Evolutionary conservation across 2,329 filamentous ascomycete genomes (phyloP).

Genomic region (Pyrenophora teres): DNA sequence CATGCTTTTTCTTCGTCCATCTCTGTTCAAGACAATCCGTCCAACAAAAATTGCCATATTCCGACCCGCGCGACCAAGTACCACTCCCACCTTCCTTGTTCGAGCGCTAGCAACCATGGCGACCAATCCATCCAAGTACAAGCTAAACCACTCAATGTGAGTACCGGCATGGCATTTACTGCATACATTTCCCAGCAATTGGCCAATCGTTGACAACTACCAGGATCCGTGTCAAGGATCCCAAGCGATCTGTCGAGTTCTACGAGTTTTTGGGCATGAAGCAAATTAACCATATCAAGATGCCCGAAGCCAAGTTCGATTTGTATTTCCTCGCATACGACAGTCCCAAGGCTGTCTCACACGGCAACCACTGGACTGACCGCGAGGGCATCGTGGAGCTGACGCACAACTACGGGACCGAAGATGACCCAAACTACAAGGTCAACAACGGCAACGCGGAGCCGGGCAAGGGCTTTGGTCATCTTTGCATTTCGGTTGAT

Average conservation of each 20-base stretch:
- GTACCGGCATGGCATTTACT: slow-evolving; percentile 23
- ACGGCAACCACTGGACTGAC: slow-evolving; percentile 75
- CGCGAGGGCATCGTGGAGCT: slow-evolving; percentile 90
- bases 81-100: slow-evolving; percentile 13
- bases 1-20: slow-evolving; percentile 33
- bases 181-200: slow-evolving; percentile 1
- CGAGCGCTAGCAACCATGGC: slow-evolving; percentile 55
- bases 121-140: slow-evolving; percentile 66
- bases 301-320: slow-evolving; percentile 89
- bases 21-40: slow-evolving; percentile 11
- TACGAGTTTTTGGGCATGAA: slow-evolving; percentile 92
- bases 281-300: slow-evolving; percentile 77
- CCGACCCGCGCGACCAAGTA: slow-evolving; percentile 13
- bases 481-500: slow-evolving; percentile 73
- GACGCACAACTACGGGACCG: slow-evolving; percentile 84
- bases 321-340: slow-evolving; percentile 96
- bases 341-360: slow-evolving; percentile 72
- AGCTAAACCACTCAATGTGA: slow-evolving; percentile 64
- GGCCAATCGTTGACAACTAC: slow-evolving; percentile 11
- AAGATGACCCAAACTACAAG: slow-evolving; percentile 78
- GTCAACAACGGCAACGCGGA: slow-evolving; percentile 90
- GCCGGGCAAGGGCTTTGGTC: slow-evolving; percentile 81
- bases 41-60: slow-evolving; percentile 11
- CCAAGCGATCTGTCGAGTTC: slow-evolving; percentile 81
- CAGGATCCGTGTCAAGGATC: slow-evolving; percentile 84